phyloP scores from a whole-genome alignment of 1,284 basidiomycete species.

The Earliella scabrosa region DNA sequence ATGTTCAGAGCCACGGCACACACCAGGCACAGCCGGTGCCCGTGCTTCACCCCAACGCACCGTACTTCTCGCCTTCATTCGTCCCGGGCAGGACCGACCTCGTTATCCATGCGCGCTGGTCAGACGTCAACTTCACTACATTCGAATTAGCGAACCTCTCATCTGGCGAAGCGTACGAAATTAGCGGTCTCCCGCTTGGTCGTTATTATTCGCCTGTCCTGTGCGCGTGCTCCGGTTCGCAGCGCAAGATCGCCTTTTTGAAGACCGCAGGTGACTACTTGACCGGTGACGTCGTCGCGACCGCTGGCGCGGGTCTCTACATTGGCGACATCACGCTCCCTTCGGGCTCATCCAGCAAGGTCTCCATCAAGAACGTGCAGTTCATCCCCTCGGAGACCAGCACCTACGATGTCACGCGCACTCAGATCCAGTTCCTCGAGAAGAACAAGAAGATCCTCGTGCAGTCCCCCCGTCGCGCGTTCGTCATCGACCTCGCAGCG shows the following conservation, averaged over 20 bases:
- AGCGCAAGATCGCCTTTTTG: slow-evolving; percentile 64
- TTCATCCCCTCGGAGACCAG: slow-evolving; percentile 28
- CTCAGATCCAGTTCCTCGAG: slow-evolving; percentile 56
- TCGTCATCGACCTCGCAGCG: slow-evolving; percentile 55
- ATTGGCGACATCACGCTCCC: slow-evolving; percentile 61
- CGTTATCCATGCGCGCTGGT: slow-evolving; percentile 71
- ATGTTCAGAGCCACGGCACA: slow-evolving; percentile 37
- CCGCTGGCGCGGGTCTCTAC: slow-evolving; percentile 64
- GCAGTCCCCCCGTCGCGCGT: slow-evolving; percentile 55
- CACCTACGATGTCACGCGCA: slow-evolving; percentile 24
- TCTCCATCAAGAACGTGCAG: slow-evolving; percentile 30
- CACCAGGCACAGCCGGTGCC: slow-evolving; percentile 46
- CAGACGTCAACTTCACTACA: slow-evolving; percentile 60
- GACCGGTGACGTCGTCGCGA: slow-evolving; percentile 68
- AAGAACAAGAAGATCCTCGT: slow-evolving; percentile 57
- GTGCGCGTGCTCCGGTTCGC: slow-evolving; percentile 45
- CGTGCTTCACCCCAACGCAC: slow-evolving; percentile 44
- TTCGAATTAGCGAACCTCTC: slow-evolving; percentile 65
- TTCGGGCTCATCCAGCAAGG: slow-evolving; percentile 25
- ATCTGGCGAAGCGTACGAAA: slow-evolving; percentile 47
- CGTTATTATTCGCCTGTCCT: slow-evolving; percentile 65
- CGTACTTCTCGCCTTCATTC: slow-evolving; percentile 74
- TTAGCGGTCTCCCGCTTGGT: slow-evolving; percentile 62
- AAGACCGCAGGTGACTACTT: slow-evolving; percentile 61
- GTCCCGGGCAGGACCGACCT: slow-evolving; percentile 50